Evolutionary conservation across 805 yeast species (phyloP).

Genomic region (Ogataea glucozyma): DNA sequence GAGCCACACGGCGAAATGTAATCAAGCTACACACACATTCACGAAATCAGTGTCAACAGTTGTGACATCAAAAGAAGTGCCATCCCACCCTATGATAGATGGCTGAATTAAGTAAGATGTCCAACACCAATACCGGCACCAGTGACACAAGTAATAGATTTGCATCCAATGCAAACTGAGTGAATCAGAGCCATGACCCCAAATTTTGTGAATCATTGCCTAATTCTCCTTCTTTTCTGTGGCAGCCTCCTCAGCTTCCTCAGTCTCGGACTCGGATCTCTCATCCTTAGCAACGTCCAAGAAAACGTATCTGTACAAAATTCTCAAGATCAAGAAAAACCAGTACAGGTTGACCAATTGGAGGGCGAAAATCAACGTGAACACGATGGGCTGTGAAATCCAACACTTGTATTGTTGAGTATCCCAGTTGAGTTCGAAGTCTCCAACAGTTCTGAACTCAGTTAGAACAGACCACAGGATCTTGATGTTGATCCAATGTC

Average conservation of each 20-base stretch:
- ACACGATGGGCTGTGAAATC: conserved; percentile 91
- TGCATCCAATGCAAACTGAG: too few relatives aligned
- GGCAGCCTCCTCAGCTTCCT: conserved; percentile 32
- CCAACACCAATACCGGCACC: too few relatives aligned
- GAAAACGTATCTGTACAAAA: conserved; percentile 63
- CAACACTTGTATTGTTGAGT: conserved; percentile 95
- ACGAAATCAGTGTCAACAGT: too few relatives aligned
- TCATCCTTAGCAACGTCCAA: conserved; percentile 72
- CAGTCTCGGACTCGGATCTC: conserved; percentile 80
- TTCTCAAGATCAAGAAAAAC: conserved; percentile 79
- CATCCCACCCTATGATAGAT: too few relatives aligned
- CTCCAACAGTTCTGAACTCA: conserved; percentile 84
- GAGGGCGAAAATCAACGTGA: conserved; percentile 70
- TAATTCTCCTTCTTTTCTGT: conserved; percentile 24
- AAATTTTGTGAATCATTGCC: too few relatives aligned
- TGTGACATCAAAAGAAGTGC: too few relatives aligned
- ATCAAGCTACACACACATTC: too few relatives aligned
- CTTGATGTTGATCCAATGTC: conserved; percentile 81
- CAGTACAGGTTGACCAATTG: conserved; percentile 88
- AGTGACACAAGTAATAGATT: too few relatives aligned
- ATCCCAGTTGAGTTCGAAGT: conserved; percentile 75
- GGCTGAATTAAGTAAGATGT: too few relatives aligned
- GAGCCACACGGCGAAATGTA: too few relatives aligned
- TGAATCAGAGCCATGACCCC: too few relatives aligned
- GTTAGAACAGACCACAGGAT: conserved; percentile 85